Percentiles rank a stretch among this genome's conserved stretches.
These are phyloP conservation scores for Microbotryum silenes-acaulis DNA, from an alignment of 1,284 basidiomycete genomes.

Conservation along the genomic window DNA sequence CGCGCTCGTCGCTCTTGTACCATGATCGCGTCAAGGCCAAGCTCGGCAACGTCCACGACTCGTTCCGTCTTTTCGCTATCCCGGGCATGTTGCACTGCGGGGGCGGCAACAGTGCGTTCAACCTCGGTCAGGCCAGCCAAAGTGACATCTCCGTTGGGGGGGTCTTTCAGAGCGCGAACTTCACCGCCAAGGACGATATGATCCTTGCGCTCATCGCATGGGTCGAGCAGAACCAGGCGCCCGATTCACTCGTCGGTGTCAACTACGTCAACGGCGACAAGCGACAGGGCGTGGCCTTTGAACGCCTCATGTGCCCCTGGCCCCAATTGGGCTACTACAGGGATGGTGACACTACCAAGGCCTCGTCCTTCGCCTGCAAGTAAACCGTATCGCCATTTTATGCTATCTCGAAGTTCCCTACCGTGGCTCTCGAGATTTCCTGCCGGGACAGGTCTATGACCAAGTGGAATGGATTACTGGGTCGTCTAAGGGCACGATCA, in stretches of 20 bases:
- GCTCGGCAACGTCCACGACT: conserved; percentile 21
- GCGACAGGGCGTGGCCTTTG: conserved; percentile 3
- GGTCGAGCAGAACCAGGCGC: conserved; percentile 17
- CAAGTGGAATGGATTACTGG: too few species aligned
- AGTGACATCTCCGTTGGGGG: background rate
- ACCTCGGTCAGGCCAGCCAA: conserved; percentile 12
- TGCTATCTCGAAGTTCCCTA: background rate
- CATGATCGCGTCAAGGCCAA: conserved; percentile 23
- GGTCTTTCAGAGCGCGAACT: background rate
- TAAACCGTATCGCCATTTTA: background rate
- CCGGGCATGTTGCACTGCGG: conserved; percentile 18
- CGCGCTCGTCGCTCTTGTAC: conserved; percentile 13
- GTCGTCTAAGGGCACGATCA: too few species aligned
- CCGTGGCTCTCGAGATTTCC: too few species aligned
- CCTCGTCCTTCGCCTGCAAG: conserved; percentile 13
- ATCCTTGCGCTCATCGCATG: conserved; percentile 18
- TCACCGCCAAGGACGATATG: conserved; percentile 18
- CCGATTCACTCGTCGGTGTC: conserved; percentile 12
- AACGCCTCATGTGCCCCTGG: conserved; percentile 9
- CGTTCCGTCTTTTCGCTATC: conserved; percentile 26
- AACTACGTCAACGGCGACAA: conserved; percentile 11
- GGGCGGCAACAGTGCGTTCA: conserved; percentile 17
- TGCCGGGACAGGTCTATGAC: too few species aligned
- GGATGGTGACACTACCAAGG: conserved; percentile 10
- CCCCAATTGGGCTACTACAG: conserved; percentile 5